phyloP scores from a whole-genome alignment of 257 asterid species.

The Solanum ossicruentum region DNA sequence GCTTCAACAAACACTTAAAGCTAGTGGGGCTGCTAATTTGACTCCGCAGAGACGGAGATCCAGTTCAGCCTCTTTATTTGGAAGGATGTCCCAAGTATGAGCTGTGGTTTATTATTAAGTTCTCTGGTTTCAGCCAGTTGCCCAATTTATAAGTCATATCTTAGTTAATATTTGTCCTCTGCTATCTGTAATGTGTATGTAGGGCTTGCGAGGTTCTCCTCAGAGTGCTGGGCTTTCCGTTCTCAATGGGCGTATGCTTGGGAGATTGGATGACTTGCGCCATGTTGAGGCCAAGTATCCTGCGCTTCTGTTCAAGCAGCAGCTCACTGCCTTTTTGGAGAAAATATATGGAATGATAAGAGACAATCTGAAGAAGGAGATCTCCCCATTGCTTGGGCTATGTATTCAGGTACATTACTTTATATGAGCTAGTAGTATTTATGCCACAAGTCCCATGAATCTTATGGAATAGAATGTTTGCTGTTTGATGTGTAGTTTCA shows the following conservation, averaged over 20 bases:
- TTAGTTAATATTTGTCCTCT: conserved; percentile 4
- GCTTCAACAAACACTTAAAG: conserved; percentile 97
- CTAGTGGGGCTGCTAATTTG: conserved; percentile 92
- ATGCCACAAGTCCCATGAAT: background rate
- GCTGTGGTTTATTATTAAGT: conserved; percentile 2
- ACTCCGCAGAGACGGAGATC: conserved; percentile 93
- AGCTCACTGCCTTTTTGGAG: conserved; percentile 98
- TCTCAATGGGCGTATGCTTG: conserved; percentile 73
- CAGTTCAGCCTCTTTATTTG: conserved; percentile 91
- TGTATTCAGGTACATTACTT: conserved; percentile 70
- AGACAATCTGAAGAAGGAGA: conserved; percentile 91
- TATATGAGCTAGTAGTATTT: background rate
- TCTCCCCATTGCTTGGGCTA: conserved; percentile 89
- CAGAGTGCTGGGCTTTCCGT: conserved; percentile 87
- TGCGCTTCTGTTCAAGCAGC: conserved; percentile 96
- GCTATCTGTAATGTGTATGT: conserved; percentile 8
- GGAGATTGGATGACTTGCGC: conserved; percentile 86
- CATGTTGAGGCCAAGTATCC: conserved; percentile 99
- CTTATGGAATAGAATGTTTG: background rate
- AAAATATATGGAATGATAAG: conserved; percentile 95
- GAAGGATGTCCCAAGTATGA: conserved; percentile 96
- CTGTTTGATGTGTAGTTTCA: background rate
- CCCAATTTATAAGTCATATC: background rate
- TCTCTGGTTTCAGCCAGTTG: conserved; percentile 4
- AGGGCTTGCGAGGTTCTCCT: conserved; percentile 91